Percentiles rank a stretch among this genome's conserved stretches.
Conservation (phyloP, 192 early-diverging fungal genomes). For the Lobulomyces angularis region DNA sequence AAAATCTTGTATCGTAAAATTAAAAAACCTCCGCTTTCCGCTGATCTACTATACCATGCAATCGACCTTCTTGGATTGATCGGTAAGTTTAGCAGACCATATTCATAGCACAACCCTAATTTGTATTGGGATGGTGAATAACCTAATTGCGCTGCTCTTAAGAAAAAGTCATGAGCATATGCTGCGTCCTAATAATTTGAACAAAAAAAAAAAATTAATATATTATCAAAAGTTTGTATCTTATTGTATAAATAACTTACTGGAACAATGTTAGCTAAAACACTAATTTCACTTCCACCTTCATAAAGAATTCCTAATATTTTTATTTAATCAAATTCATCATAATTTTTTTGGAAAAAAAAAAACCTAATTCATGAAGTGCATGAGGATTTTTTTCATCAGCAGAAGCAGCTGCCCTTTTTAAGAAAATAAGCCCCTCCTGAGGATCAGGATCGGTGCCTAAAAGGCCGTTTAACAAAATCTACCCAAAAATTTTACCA, state of each 20-base stretch:
- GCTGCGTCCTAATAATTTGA: conserved; percentile 50
- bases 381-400: conserved; percentile 85
- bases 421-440: conserved; percentile 90
- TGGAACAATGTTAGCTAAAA: background rate
- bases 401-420: conserved; percentile 79
- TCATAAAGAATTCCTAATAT: conserved; percentile 1
- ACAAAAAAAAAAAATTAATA: conserved; percentile 1
- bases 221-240: too few species aligned
- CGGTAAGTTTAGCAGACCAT: conserved; percentile 77
- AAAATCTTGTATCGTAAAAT: too few species aligned
- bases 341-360: too few species aligned
- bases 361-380: conserved; percentile 79
- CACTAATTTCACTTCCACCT: background rate
- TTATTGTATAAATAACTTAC: too few species aligned
- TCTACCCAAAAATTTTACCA: too few species aligned
- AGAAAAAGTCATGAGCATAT: conserved; percentile 85
- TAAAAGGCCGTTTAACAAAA: conserved; percentile 74
- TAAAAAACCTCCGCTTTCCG: conserved; percentile 79
- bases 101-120: conserved; percentile 86
- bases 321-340: too few species aligned
- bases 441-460: conserved; percentile 63
- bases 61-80: conserved; percentile 82
- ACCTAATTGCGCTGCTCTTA: conserved; percentile 81
- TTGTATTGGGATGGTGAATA: conserved; percentile 88
- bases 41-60: conserved; percentile 90